Percentiles rank a stretch among this genome's conserved stretches.
Evolutionary conservation across 768 basidiomycete species (phyloP).

Genomic region (Pisolithus orientalis): DNA sequence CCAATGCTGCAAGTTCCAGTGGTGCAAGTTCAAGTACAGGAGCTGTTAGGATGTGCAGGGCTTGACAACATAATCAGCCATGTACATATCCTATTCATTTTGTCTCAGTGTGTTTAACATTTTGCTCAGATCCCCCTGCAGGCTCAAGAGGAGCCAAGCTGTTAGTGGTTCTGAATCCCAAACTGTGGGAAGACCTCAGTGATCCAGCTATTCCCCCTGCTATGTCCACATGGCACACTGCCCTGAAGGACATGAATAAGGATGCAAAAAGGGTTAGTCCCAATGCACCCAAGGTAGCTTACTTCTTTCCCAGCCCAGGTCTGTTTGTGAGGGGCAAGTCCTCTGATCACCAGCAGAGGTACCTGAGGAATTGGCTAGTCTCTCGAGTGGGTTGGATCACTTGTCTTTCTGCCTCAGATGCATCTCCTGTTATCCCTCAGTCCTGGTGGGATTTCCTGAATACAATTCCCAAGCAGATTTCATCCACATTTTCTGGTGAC

Average conservation of each 20-base stretch:
- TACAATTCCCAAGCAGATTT: background rate
- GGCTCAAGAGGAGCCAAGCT: background rate
- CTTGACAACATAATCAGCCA: background rate
- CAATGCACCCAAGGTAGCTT: no score
- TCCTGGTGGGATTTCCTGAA: background rate
- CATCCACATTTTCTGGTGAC: background rate
- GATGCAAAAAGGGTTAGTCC: no score
- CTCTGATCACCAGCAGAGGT: no score
- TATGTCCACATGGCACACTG: no score
- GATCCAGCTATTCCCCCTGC: background rate
- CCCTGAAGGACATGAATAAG: no score
- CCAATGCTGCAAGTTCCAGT: no score
- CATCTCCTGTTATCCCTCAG: background rate
- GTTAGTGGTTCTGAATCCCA: background rate
- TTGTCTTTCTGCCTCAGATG: background rate
- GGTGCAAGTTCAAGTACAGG: background rate
- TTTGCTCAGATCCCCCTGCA: background rate
- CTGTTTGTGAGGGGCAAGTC: no score
- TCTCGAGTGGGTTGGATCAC: background rate
- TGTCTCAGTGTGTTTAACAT: background rate
- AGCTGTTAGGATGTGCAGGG: background rate
- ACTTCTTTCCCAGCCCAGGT: no score
- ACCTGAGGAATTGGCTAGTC: background rate
- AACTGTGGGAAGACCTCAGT: background rate
- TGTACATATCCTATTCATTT: background rate